Evolutionary conservation across 495 filamentous ascomycete genomes (phyloP), one percentile per base, ranked within the genome.

Genomic region (Clohesyomyces aquaticus): DNA sequence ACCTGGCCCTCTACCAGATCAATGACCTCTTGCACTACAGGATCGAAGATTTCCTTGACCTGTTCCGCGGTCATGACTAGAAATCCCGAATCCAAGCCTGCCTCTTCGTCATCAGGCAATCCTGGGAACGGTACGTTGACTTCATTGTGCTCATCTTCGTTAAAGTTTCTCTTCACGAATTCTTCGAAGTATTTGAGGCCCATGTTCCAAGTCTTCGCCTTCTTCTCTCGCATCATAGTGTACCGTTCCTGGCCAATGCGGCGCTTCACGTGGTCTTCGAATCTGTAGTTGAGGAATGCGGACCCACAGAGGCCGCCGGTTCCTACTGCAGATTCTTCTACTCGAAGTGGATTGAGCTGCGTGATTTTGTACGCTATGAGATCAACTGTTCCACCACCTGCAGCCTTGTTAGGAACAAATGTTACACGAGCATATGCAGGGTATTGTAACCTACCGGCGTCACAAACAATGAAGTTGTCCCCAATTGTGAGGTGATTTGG

Each of bases 181-280:
- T 89, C 86, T 66, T 88, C 89, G 70, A 91, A 91, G 63, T 90
- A 89, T 42, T 74, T 88, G 82, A 90, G 78, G 2, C 84, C 85
- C 88, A 91, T 91, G 75, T 89, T 87, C 85, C 88, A 88, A 0
- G 76, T 77, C 65, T 78, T 78, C 3, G 76, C 70, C 66, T 78
- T 77, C 63, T 76, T 76, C 54, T 77, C 77, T 11, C 75, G 71
- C 75, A 79, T 78, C 21, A 49, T 59, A 16, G 63, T 65, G 68
- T 77, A 79, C 19, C 71, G 60, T 47, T 79, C 76, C 11, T 57
- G 55, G 10, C 77, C 77, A 26, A 79, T 71, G 12, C 77, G 71
- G 23, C 65, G 51, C 59, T 70, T 73, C 16, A 79, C 75, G 57
- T 79, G 76, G 55, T 79, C 76, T 50, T 78, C 75, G 42, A 79